Evolutionary conservation across 108 stramenopile genomes (phyloP), one percentile per base, ranked within the genome.

Genomic region (Cyclotella choctawhatcheeana): DNA sequence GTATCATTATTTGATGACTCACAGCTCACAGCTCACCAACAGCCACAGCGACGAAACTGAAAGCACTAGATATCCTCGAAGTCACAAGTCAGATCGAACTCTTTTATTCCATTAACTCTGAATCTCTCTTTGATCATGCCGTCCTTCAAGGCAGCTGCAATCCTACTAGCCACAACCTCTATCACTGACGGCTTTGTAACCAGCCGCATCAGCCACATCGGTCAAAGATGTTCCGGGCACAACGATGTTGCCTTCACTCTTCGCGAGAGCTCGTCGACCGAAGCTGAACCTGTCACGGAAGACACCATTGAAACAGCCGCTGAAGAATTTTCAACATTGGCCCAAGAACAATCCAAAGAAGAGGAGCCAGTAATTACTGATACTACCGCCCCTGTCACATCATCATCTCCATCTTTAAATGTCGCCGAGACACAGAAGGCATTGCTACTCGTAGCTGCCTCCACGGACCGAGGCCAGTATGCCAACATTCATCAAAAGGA

Each of bases 381-480:
- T 48, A n/a, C 47, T 17, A 10, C 8, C 4, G 16, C 47, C 18
- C 4, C 53, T 8, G 55, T 13, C 0, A n/a, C n/a, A n/a, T 30
- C 55, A 31, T 12, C 55, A 31, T 30, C 55, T 22, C 22, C 51
- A 1, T 3, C 20, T 13, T 1, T 56, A 29, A 30, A 56, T 56
- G 10, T 56, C 10, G 30, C 30, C 2, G 29, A 27, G 1, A 56
- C 45, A n/a, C 79, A 73, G 35, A 80, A 80, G 50, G 68, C 71
- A 0, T 47, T 86, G 18, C 51, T 84, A 24, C 64, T 59, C 14
- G 71, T 89, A 17, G 89, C 82, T 20, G 85, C 93, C 0, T 78
- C 77, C 47, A 87, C 87, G 16, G 87, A 89, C 63, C 78, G 93
- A 50, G 93, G 93, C 1, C 89, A 91, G 67, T 85, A 82, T 62